phyloP scores from a whole-genome alignment of 208 protist genomes.

The Angomonas desouzai region DNA sequence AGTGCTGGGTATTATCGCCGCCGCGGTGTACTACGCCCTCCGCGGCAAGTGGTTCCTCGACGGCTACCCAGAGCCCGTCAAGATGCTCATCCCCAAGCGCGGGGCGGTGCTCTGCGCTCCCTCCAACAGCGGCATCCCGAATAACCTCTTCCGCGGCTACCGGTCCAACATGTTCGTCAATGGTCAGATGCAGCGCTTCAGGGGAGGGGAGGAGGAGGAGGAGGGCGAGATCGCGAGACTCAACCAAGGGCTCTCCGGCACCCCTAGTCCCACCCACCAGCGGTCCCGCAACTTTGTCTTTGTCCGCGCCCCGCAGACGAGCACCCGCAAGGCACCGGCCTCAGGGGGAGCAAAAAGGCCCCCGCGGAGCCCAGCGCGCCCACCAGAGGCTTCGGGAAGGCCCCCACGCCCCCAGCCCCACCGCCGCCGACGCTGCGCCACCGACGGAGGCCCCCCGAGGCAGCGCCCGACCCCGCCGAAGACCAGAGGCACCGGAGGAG shows the following conservation, averaged over 20 bases:
- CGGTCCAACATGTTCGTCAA: constrained; percentile 40
- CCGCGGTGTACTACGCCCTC: constrained; percentile 31
- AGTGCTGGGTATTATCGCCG: constrained; percentile 10
- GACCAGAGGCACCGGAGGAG: neutral
- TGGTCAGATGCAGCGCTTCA: constrained; percentile 3
- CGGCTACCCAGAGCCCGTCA: constrained; percentile 37
- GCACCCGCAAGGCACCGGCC: neutral
- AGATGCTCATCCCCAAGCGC: constrained; percentile 33
- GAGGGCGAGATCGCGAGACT: neutral
- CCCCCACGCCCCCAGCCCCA: neutral
- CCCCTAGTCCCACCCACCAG: constrained; percentile 2
- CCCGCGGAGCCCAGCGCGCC: neutral
- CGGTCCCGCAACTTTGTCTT: constrained; percentile 1
- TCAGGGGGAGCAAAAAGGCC: too few relatives aligned
- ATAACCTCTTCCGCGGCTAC: constrained; percentile 60
- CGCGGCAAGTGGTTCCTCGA: constrained; percentile 59
- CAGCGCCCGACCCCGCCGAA: neutral
- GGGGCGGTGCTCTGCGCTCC: constrained; percentile 34
- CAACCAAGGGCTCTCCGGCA: neutral
- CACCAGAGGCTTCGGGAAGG: neutral
- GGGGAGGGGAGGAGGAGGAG: neutral
- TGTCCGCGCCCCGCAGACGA: neutral
- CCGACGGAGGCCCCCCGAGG: neutral
- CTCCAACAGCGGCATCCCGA: constrained; percentile 31
- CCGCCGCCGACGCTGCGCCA: too few relatives aligned